Evolutionary conservation across 2,329 filamentous ascomycete species (phyloP).

Genomic region (Pestalotiopsis sp.): DNA sequence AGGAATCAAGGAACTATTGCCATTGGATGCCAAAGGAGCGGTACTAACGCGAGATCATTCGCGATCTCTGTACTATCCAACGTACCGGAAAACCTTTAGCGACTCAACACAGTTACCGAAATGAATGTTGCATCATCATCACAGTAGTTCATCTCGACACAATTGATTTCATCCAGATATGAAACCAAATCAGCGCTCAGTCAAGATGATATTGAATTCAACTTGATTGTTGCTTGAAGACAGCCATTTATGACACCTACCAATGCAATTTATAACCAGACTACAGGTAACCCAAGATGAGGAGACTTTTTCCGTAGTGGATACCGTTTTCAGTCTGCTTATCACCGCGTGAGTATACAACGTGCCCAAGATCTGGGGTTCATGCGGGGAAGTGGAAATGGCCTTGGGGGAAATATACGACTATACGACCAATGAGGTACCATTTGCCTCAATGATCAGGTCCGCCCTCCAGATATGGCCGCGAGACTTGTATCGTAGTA

Average conservation of each 20-base stretch:
- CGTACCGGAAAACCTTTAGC: neutral
- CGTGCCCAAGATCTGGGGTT: neutral
- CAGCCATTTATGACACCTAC: no score
- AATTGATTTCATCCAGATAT: no score
- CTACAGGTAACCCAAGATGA: no score
- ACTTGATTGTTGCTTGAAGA: no score
- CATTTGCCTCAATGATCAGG: neutral
- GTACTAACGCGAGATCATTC: neutral
- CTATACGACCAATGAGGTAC: neutral
- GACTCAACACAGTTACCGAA: neutral
- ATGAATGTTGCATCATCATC: neutral
- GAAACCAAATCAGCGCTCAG: no score
- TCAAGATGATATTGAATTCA: no score
- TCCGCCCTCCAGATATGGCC: neutral
- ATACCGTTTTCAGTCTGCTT: constrained; percentile 4
- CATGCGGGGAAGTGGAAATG: neutral
- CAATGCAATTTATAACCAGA: no score
- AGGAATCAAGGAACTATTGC: neutral
- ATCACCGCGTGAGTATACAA: neutral
- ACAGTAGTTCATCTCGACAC: neutral
- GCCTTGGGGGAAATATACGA: neutral
- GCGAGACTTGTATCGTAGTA: neutral
- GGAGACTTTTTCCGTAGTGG: constrained; percentile 2
- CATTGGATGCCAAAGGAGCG: neutral
- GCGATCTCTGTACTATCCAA: neutral